A percentile compares a stretch with the other conserved stretches of the same genome.
phyloP scores from a whole-genome alignment of 768 basidiomycete species.

The Podaxis sp. region DNA sequence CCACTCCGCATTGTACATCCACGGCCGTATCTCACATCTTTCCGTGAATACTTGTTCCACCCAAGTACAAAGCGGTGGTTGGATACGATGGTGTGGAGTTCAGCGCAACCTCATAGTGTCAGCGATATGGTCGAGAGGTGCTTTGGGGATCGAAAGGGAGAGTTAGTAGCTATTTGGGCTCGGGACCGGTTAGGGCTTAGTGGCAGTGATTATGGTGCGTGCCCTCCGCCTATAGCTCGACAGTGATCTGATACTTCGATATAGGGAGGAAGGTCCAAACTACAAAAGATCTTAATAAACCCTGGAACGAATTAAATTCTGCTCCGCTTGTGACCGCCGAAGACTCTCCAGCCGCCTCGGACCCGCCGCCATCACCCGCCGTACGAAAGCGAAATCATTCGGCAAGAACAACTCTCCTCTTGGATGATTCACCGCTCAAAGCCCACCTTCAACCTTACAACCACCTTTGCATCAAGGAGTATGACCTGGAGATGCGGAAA shows the following conservation, averaged over 20 bases:
- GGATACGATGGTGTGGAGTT: slow-evolving; percentile 89
- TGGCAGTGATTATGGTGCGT: slow-evolving; percentile 64
- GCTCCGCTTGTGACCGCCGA: neutral
- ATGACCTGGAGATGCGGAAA: slow-evolving; percentile 45
- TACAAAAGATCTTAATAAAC: slow-evolving; percentile 72
- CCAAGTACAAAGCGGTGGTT: slow-evolving; percentile 62
- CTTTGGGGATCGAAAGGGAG: slow-evolving; percentile 44
- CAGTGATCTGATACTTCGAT: neutral
- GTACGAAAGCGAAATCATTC: slow-evolving; percentile 33
- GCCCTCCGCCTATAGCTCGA: neutral
- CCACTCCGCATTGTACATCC: slow-evolving; percentile 45
- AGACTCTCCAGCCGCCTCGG: slow-evolving; percentile 3
- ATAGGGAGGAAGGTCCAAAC: slow-evolving; percentile 51
- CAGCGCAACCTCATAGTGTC: slow-evolving; percentile 80
- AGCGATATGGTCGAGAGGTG: slow-evolving; percentile 67
- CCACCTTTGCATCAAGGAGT: slow-evolving; percentile 77
- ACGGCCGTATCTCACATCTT: slow-evolving; percentile 65
- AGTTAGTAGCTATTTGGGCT: slow-evolving; percentile 72
- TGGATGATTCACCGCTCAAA: slow-evolving; percentile 58
- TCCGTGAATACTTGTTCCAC: slow-evolving; percentile 64
- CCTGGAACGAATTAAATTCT: slow-evolving; percentile 49
- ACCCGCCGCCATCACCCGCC: slow-evolving; percentile 15
- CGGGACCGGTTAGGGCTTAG: slow-evolving; percentile 75
- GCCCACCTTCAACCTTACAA: slow-evolving; percentile 76
- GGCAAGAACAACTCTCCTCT: slow-evolving; percentile 43